Conservation (phyloP, 2,329 filamentous ascomycete species). For the Ophiostoma novo-ulmi region DNA sequence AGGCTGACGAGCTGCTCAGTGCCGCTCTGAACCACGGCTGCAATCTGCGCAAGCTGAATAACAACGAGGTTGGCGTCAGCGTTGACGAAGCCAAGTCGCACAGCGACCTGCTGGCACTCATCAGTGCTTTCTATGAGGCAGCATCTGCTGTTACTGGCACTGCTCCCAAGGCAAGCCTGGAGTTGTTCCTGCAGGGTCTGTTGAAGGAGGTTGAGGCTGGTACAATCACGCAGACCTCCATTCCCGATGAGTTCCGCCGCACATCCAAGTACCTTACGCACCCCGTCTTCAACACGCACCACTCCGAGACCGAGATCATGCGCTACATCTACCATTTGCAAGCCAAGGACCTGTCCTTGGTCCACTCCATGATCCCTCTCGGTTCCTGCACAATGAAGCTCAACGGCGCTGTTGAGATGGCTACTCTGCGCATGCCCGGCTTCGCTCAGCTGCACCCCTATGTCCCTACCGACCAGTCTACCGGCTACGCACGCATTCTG, state of each 20-base stretch:
- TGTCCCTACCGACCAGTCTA: slow-evolving; percentile 56
- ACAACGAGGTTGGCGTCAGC: slow-evolving; percentile 63
- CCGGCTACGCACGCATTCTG: slow-evolving; percentile 67
- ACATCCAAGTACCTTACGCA: slow-evolving; percentile 76
- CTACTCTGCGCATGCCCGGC: slow-evolving; percentile 70
- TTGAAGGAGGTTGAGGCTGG: slow-evolving; percentile 36
- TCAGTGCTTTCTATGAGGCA: slow-evolving; percentile 25
- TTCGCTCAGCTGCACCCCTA: slow-evolving; percentile 81
- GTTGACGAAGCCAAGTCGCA: slow-evolving; percentile 58
- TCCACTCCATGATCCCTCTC: slow-evolving; percentile 95
- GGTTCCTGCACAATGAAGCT: slow-evolving; percentile 99
- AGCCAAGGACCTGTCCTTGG: slow-evolving; percentile 88
- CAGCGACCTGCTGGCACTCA: slow-evolving; percentile 29
- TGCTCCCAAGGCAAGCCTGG: slow-evolving; percentile 13
- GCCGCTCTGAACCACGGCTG: slow-evolving; percentile 49
- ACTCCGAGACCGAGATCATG: slow-evolving; percentile 89
- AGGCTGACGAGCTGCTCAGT: slow-evolving; percentile 46
- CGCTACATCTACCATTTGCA: slow-evolving; percentile 91
- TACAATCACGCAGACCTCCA: slow-evolving; percentile 25
- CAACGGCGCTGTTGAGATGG: slow-evolving; percentile 90
- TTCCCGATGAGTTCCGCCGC: slow-evolving; percentile 60
- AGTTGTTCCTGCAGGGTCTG: slow-evolving; percentile 36
- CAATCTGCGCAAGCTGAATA: slow-evolving; percentile 49
- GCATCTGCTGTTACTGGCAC: slow-evolving; percentile 12
- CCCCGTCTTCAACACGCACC: slow-evolving; percentile 89